A percentile compares a stretch with the other conserved stretches of the same genome.
Evolutionary conservation across 768 basidiomycete species (phyloP).

Genomic region (Serendipita sp.): DNA sequence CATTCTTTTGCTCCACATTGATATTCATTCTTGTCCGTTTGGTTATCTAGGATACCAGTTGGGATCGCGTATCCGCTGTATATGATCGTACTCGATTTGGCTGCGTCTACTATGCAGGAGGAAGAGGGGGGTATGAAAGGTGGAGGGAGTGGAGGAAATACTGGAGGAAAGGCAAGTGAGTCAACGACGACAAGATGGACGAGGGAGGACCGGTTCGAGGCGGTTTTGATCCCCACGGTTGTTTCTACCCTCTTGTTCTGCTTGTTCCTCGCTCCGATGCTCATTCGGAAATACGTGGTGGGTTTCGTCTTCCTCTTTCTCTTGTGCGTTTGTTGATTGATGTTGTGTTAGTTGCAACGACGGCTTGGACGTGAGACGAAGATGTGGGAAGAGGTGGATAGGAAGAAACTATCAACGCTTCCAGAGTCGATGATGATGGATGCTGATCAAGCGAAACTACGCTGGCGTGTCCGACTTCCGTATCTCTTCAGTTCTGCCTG

Average conservation of each 20-base stretch:
- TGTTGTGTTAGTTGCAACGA: not conserved
- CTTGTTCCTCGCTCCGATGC: not conserved
- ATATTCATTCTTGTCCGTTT: too few relatives aligned
- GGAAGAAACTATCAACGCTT: not conserved
- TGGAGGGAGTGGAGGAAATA: too few relatives aligned
- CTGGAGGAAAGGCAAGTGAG: too few relatives aligned
- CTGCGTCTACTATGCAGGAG: not conserved
- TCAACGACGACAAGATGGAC: not conserved
- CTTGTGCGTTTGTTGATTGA: not conserved
- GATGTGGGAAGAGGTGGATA: not conserved
- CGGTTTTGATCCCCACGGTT: not conserved
- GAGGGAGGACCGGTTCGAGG: not conserved
- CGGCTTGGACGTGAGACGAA: not conserved
- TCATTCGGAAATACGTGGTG: slow-evolving; percentile 3
- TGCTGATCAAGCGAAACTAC: not conserved
- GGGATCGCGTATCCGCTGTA: not conserved
- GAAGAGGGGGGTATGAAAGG: too few relatives aligned
- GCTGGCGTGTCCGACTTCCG: not conserved
- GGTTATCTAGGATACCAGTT: not conserved
- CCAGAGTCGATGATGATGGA: too few relatives aligned
- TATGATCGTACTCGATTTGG: not conserved
- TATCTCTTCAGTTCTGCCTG: not conserved
- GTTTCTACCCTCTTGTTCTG: not conserved
- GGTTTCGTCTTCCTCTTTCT: not conserved
- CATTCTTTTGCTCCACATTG: too few relatives aligned